Percentiles rank a stretch among this genome's conserved stretches.
Conservation (phyloP, 805 yeast species). For the Phaffomyces thermotolerans region DNA sequence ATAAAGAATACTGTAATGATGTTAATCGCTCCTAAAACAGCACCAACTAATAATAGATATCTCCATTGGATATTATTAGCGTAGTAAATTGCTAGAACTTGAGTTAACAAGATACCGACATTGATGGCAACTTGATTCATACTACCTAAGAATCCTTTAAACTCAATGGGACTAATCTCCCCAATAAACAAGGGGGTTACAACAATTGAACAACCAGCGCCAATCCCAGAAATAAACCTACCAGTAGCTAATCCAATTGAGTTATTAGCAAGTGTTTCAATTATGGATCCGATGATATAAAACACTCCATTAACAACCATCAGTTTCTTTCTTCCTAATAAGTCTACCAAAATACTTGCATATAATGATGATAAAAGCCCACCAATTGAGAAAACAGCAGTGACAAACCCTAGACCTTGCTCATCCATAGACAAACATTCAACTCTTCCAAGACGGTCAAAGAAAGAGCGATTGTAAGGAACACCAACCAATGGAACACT, state of each 20-base stretch:
- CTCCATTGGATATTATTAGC: constrained; percentile 71
- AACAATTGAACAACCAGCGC: constrained; percentile 84
- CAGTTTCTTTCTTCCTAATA: constrained; percentile 53
- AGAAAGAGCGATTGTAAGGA: constrained; percentile 17
- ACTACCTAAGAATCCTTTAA: constrained; percentile 77
- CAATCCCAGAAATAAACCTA: constrained; percentile 72
- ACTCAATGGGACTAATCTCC: constrained; percentile 64
- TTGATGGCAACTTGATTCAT: constrained; percentile 86
- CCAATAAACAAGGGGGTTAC: constrained; percentile 76
- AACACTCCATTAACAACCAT: constrained; percentile 44
- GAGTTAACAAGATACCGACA: constrained; percentile 77
- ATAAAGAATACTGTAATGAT: constrained; percentile 37
- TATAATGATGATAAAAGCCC: constrained; percentile 70
- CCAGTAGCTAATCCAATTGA: constrained; percentile 49
- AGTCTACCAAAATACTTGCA: constrained; percentile 59
- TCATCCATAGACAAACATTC: constrained; percentile 54
- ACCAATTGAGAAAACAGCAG: constrained; percentile 77
- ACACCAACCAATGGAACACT: constrained; percentile 18
- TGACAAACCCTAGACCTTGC: constrained; percentile 60
- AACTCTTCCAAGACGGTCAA: constrained; percentile 34
- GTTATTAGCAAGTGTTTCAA: constrained; percentile 45
- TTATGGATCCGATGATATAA: constrained; percentile 53
- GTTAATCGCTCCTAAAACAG: constrained; percentile 43
- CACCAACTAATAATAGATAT: constrained; percentile 54
- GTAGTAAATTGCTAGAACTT: constrained; percentile 61